These are phyloP conservation scores for Lactarius akahatsu DNA, from an alignment of 768 basidiomycete species.

Conservation along the genomic window DNA sequence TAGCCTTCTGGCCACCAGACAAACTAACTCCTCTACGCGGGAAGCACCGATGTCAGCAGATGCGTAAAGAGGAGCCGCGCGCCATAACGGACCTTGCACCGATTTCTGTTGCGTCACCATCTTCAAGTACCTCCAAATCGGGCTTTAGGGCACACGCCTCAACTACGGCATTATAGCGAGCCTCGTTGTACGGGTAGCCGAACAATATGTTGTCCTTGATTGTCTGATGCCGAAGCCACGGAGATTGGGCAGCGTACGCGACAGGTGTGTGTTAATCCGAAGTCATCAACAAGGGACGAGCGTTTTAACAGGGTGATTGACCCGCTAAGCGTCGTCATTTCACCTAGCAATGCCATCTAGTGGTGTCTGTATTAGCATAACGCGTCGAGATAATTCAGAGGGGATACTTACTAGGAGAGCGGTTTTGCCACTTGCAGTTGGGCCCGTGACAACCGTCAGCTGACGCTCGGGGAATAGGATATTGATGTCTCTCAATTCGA, in stretches of 20 bases:
- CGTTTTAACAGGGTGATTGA: slow-evolving; percentile 67
- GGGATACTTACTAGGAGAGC: slow-evolving; percentile 57
- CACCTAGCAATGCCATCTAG: slow-evolving; percentile 70
- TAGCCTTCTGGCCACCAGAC: slow-evolving; percentile 81
- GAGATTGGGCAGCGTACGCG: slow-evolving; percentile 51
- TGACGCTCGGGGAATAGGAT: slow-evolving; percentile 71
- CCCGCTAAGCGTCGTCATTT: slow-evolving; percentile 60
- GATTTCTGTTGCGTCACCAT: slow-evolving; percentile 85
- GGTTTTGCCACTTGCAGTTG: slow-evolving; percentile 82
- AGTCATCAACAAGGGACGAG: slow-evolving; percentile 53
- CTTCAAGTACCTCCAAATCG: slow-evolving; percentile 81
- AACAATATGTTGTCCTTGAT: slow-evolving; percentile 66
- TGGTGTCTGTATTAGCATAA: background rate
- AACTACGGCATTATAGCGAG: slow-evolving; percentile 72
- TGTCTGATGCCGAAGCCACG: slow-evolving; percentile 46
- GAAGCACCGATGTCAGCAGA: slow-evolving; percentile 12
- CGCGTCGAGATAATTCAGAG: background rate
- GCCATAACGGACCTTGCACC: slow-evolving; percentile 53
- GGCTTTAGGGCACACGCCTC: slow-evolving; percentile 79
- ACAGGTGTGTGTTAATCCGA: slow-evolving; percentile 56
- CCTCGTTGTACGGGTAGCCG: slow-evolving; percentile 55
- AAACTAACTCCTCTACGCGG: slow-evolving; percentile 61
- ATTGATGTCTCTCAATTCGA: slow-evolving; percentile 65
- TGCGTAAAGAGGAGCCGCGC: too few relatives aligned
- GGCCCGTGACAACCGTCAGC: slow-evolving; percentile 71